Evolutionary conservation across 805 yeast species (phyloP), one percentile per base, ranked within the genome.

Genomic region (Kodamaea sagamina): DNA sequence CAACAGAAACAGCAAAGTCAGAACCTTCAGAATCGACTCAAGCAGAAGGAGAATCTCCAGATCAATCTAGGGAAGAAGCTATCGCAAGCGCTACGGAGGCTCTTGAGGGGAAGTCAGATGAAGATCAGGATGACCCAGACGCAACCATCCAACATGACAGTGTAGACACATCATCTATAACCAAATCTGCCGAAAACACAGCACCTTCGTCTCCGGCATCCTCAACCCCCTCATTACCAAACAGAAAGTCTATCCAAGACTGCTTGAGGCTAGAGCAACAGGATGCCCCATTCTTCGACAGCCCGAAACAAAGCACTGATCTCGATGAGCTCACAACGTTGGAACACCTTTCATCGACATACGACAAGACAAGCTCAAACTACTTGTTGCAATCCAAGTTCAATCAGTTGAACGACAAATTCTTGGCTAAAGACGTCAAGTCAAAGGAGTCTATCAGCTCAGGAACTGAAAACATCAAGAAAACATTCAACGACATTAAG

Each of bases 311-410:
- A 15, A 43, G 39, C 7, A 41, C 13, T 4, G 37, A 18, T 4
- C 4, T 17, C 26, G 38, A 42, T 19, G 36, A 48, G 4, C 24
- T 47, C 15, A 42, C 48, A 19, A 45, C 42, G 17, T 47, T 51
- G 41, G 45, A 50, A 19, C 37, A 40, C 2, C 51, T 59, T 18
- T 52, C 54, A 6, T 16, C 45, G 4, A 52, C 60, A 5, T 57
- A 59, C 43, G 55, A 52, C 42, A 49, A 48, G 32, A 15, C 47
- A 21, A 46, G 53, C 21, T 48, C 59, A 17, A 63, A 79, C 48
- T 85, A 79, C 56, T 68, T 88, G 47, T 68, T 87, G 27, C 73
- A 81, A 36, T 74, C 81, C 37, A 75, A 88, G 47, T 75, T 76
- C 39, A 74, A 75, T 48, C 81, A 78, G 38, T 78, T 84, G 38